These are phyloP conservation scores for Ogataea ganodermae DNA, from an alignment of 805 yeast genomes.

Conservation along the genomic window DNA sequence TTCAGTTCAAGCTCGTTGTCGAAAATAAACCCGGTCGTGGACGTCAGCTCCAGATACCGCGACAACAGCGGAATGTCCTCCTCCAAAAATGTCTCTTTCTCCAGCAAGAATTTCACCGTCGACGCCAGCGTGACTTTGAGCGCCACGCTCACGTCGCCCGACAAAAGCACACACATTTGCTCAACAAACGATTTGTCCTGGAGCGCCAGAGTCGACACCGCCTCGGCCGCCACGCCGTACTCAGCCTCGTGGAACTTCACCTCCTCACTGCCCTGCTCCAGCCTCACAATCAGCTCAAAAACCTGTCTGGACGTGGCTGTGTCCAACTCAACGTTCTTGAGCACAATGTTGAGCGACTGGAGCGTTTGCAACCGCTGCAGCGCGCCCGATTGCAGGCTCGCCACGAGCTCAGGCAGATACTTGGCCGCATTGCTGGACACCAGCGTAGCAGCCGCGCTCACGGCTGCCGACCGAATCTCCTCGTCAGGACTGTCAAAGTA, in stretches of 20 bases:
- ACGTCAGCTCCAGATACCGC: slow-evolving; percentile 27
- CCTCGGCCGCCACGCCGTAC: slow-evolving; percentile 27
- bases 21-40: slow-evolving; percentile 30
- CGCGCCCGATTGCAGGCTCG: slow-evolving; percentile 16
- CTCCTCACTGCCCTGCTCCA: slow-evolving; percentile 10
- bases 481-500: slow-evolving; percentile 32
- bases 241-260: slow-evolving; percentile 18
- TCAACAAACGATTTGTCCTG: slow-evolving; percentile 17
- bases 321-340: slow-evolving; percentile 12
- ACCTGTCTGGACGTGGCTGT: slow-evolving; percentile 11
- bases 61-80: slow-evolving; percentile 16
- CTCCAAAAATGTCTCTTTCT: slow-evolving; percentile 14
- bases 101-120: slow-evolving; percentile 32
- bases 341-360: slow-evolving; percentile 13
- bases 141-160: slow-evolving; percentile 12
- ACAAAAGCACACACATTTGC: slow-evolving; percentile 16
- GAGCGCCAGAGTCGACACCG: slow-evolving; percentile 26
- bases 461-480: slow-evolving; percentile 48
- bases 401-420: slow-evolving; percentile 43
- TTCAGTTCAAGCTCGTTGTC: slow-evolving; percentile 53
- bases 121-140: slow-evolving; percentile 31
- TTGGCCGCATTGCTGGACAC: slow-evolving; percentile 41
- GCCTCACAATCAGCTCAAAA: slow-evolving; percentile 12
- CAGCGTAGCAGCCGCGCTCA: slow-evolving; percentile 54
- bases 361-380: slow-evolving; percentile 7